phyloP scores from a whole-genome alignment of 2,329 filamentous ascomycete genomes.

The Fusarium fujikuroi region DNA sequence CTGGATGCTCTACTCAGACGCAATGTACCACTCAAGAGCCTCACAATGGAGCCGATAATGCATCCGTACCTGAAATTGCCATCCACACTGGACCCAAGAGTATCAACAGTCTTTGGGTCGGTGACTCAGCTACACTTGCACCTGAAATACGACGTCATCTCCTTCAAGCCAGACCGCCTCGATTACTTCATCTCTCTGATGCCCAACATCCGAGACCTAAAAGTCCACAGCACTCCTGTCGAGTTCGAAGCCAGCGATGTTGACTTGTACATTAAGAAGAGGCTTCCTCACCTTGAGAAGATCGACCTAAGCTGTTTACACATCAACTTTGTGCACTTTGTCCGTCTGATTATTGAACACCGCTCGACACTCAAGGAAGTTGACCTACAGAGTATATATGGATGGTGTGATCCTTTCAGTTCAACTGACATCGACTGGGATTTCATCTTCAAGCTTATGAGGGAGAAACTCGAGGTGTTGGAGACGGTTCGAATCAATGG shows the following conservation, averaged over 20 bases:
- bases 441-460: slow-evolving; percentile 28
- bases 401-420: slow-evolving; percentile 12
- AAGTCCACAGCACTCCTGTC: slow-evolving; percentile 3
- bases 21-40: slow-evolving; percentile 25
- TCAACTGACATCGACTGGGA: slow-evolving; percentile 28
- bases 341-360: slow-evolving; percentile 26
- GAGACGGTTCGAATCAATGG: slow-evolving; percentile 18
- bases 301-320: slow-evolving; percentile 22
- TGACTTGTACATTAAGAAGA: slow-evolving; percentile 31
- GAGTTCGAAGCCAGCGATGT: slow-evolving; percentile 10
- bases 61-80: slow-evolving; percentile 16
- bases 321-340: slow-evolving; percentile 30
- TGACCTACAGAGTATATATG: slow-evolving; percentile 12
- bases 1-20: slow-evolving; percentile 26
- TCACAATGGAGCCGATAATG: slow-evolving; percentile 36
- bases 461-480: slow-evolving; percentile 2
- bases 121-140: slow-evolving; percentile 22
- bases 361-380: slow-evolving; percentile 25
- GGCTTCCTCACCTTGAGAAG: slow-evolving; percentile 33
- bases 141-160: slow-evolving; percentile 7
- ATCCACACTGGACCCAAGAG: neutral
- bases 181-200: slow-evolving; percentile 36
- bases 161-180: slow-evolving; percentile 26
- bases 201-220: slow-evolving; percentile 33
- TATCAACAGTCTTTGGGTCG: slow-evolving; percentile 16